Conservation (phyloP, 345 rosid species). For the Melastoma malabathricum region DNA sequence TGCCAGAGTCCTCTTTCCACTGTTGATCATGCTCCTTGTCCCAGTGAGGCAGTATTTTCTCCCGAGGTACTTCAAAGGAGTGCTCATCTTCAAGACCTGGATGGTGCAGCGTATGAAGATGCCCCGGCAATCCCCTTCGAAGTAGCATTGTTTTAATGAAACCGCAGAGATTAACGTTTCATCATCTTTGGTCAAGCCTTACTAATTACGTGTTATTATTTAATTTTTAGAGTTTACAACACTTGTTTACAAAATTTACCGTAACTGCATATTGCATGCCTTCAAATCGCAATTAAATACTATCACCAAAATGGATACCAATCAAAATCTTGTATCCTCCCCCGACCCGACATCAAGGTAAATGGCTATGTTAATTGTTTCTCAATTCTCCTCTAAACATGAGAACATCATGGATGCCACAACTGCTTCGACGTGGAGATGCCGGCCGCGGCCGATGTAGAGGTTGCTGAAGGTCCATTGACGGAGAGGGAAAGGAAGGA, state of each 20-base stretch:
- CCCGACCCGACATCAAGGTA: too few relatives aligned
- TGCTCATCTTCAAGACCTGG: slow-evolving; percentile 63
- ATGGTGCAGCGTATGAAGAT: slow-evolving; percentile 70
- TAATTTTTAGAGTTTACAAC: too few relatives aligned
- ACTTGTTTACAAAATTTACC: too few relatives aligned
- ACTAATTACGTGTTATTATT: too few relatives aligned
- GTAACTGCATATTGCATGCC: too few relatives aligned
- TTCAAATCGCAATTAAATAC: too few relatives aligned
- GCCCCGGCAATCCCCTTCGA: slow-evolving; percentile 50
- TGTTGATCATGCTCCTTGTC: slow-evolving; percentile 68
- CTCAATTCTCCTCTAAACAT: too few relatives aligned
- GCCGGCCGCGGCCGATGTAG: slow-evolving; percentile 1
- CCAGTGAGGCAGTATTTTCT: slow-evolving; percentile 58
- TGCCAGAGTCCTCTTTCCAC: slow-evolving; percentile 66
- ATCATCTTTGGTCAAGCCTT: too few relatives aligned
- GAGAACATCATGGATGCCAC: slow-evolving; percentile 3
- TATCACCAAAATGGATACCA: slow-evolving; percentile 14
- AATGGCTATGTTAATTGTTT: too few relatives aligned
- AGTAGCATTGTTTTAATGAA: slow-evolving; percentile 11
- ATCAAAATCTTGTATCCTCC: slow-evolving; percentile 8
- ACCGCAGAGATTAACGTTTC: too few relatives aligned
- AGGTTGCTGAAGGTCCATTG: neutral
- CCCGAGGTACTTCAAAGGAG: slow-evolving; percentile 55
- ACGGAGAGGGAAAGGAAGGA: slow-evolving; percentile 20
- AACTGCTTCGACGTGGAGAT: slow-evolving; percentile 11